These are phyloP conservation scores for Choiromyces venosus DNA, from an alignment of 495 filamentous ascomycete species.

Conservation along the genomic window DNA sequence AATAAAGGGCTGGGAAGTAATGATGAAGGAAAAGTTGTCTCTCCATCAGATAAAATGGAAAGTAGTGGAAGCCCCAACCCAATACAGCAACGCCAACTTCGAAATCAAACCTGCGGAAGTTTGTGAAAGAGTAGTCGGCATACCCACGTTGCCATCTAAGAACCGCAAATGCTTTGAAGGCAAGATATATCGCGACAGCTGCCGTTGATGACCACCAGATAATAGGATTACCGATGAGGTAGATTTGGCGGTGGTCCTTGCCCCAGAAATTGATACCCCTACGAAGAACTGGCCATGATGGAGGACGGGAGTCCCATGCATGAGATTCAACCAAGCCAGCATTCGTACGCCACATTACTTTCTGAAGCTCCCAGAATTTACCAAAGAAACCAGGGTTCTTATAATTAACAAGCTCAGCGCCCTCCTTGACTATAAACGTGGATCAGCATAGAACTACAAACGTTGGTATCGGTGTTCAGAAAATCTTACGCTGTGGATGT, in stretches of 20 bases:
- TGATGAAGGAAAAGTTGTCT: constrained; percentile 93
- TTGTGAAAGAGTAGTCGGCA: constrained; percentile 71
- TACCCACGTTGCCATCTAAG: constrained; percentile 91
- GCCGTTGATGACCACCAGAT: constrained; percentile 89
- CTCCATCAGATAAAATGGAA: constrained; percentile 95
- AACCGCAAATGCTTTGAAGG: constrained; percentile 81
- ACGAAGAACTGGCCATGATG: constrained; percentile 85
- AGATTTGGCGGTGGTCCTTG: constrained; percentile 86
- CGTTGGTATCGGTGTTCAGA: not conserved
- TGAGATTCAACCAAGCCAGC: constrained; percentile 94
- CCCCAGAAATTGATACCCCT: constrained; percentile 99
- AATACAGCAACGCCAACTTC: constrained; percentile 86
- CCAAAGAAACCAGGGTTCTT: constrained; percentile 90
- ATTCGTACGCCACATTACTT: constrained; percentile 99
- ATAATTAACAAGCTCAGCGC: constrained; percentile 92
- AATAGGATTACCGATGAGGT: constrained; percentile 90
- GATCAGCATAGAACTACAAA: not conserved
- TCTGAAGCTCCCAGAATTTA: constrained; percentile 99
- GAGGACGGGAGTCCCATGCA: constrained; percentile 93
- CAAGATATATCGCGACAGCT: constrained; percentile 69
- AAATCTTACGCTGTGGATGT: constrained; percentile 56
- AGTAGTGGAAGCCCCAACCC: constrained; percentile 92
- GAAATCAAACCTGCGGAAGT: constrained; percentile 95
- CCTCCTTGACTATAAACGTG: constrained; percentile 48
- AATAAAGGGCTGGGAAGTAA: constrained; percentile 93